Evolutionary conservation across 2,329 filamentous ascomycete species (phyloP).

Genomic region (Arthrobotrys musiformis): DNA sequence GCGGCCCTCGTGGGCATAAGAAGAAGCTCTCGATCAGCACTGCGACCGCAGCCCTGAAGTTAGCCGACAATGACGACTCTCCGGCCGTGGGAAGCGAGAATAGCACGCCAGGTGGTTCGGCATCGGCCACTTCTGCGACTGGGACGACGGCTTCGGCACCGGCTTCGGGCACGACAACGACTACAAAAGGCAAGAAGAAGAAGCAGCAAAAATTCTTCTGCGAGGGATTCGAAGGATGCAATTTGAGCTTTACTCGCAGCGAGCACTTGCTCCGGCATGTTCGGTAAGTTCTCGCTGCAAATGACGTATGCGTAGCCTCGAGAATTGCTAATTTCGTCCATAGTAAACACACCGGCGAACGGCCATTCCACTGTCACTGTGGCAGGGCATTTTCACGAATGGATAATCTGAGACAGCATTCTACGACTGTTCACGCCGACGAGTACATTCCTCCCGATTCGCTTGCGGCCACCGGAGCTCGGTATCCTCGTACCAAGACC

Average conservation of each 20-base stretch:
- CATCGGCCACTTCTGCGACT: slow-evolving; percentile 43
- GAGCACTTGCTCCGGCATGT: slow-evolving; percentile 96
- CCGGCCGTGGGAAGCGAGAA: slow-evolving; percentile 41
- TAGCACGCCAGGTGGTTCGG: slow-evolving; percentile 47
- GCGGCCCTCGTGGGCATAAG: slow-evolving; percentile 47
- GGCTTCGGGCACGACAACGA: slow-evolving; percentile 4
- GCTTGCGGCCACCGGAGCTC: slow-evolving; percentile 87
- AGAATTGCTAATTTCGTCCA: slow-evolving; percentile 14
- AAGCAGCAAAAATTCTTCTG: slow-evolving; percentile 97
- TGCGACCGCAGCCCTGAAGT: slow-evolving; percentile 52
- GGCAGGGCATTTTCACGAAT: slow-evolving; percentile 90
- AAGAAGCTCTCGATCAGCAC: slow-evolving; percentile 56
- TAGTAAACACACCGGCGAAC: slow-evolving; percentile 96
- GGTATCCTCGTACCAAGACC: slow-evolving; percentile 90
- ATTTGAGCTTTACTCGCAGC: slow-evolving; percentile 91
- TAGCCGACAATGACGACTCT: slow-evolving; percentile 50
- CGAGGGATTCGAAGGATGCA: slow-evolving; percentile 92
- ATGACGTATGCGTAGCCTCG: slow-evolving; percentile 28
- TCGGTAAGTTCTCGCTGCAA: slow-evolving; percentile 68
- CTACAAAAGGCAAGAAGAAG: slow-evolving; percentile 82
- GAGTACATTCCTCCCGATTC: slow-evolving; percentile 96
- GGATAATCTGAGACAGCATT: slow-evolving; percentile 95
- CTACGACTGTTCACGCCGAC: slow-evolving; percentile 96
- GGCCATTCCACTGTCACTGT: slow-evolving; percentile 96
- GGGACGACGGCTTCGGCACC: slow-evolving; percentile 16